Conservation (phyloP, 495 filamentous ascomycete genomes). For the Xylaria palmicola region DNA sequence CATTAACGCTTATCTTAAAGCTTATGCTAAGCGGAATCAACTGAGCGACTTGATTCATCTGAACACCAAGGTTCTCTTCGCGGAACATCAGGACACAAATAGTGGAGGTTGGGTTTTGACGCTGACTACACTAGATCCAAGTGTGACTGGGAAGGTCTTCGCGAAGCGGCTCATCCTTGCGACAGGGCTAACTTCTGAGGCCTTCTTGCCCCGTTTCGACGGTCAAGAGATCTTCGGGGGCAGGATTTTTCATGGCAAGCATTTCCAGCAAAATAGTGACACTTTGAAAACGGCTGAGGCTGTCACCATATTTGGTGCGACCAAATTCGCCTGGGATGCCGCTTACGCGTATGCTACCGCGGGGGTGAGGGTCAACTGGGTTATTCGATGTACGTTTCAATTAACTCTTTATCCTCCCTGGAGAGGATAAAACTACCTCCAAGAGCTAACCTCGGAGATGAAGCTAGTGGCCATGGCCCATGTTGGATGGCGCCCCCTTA, state of each 20-base stretch:
- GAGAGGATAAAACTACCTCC: too few relatives aligned
- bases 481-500: constrained; percentile 62
- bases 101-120: constrained; percentile 38
- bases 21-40: constrained; percentile 56
- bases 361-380: constrained; percentile 69
- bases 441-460: constrained; percentile 13
- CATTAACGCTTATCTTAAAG: constrained; percentile 60
- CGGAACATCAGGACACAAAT: constrained; percentile 40
- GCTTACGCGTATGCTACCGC: constrained; percentile 62
- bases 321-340: constrained; percentile 73
- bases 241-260: constrained; percentile 62
- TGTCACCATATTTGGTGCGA: constrained; percentile 64
- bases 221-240: constrained; percentile 35
- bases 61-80: constrained; percentile 50
- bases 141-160: constrained; percentile 18
- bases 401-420: not conserved
- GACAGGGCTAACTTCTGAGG: constrained; percentile 31
- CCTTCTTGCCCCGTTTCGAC: constrained; percentile 31
- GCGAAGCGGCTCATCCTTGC: constrained; percentile 27
- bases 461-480: constrained; percentile 66
- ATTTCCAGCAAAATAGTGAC: constrained; percentile 42
- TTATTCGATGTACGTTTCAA: constrained; percentile 60
- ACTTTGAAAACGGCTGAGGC: constrained; percentile 33
- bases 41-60: constrained; percentile 54
- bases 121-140: constrained; percentile 18